These are phyloP conservation scores for Paratinospora sagittata DNA, from an alignment of 164 flowering plant species.

Conservation along the genomic window DNA sequence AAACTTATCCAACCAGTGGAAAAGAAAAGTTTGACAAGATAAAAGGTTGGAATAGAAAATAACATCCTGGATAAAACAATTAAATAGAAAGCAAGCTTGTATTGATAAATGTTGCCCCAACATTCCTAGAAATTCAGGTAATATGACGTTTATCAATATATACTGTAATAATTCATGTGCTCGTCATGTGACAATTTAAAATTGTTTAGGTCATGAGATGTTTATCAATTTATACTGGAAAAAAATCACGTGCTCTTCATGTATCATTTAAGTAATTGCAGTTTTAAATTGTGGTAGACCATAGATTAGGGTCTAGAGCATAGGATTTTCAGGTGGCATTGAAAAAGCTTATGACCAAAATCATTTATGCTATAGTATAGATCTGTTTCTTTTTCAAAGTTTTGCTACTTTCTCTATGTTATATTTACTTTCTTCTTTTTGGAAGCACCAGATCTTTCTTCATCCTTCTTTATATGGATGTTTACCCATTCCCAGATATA, in stretches of 20 bases:
- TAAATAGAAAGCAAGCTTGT: slow-evolving; percentile 38
- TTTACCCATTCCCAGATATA: too few relatives aligned
- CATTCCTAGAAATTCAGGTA: slow-evolving; percentile 90
- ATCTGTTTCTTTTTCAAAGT: too few relatives aligned
- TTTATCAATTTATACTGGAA: too few relatives aligned
- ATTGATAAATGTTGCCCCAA: slow-evolving; percentile 73
- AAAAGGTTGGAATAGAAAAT: not conserved
- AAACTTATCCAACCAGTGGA: not conserved
- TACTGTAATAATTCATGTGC: not conserved
- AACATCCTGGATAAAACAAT: not conserved
- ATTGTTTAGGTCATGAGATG: too few relatives aligned
- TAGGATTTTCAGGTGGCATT: not conserved
- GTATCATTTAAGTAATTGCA: not conserved
- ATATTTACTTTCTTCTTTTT: too few relatives aligned
- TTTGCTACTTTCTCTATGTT: too few relatives aligned
- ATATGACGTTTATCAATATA: not conserved
- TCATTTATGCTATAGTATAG: too few relatives aligned
- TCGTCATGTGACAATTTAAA: too few relatives aligned
- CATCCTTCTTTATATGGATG: too few relatives aligned
- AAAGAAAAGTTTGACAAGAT: not conserved
- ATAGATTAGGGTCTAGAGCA: not conserved
- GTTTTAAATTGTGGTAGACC: not conserved
- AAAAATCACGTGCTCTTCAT: not conserved
- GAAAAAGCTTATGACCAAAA: too few relatives aligned
- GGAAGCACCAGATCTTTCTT: too few relatives aligned